These are phyloP conservation scores for Talaromyces sp. DNA, from an alignment of 2,329 filamentous ascomycete species.

Conservation along the genomic window DNA sequence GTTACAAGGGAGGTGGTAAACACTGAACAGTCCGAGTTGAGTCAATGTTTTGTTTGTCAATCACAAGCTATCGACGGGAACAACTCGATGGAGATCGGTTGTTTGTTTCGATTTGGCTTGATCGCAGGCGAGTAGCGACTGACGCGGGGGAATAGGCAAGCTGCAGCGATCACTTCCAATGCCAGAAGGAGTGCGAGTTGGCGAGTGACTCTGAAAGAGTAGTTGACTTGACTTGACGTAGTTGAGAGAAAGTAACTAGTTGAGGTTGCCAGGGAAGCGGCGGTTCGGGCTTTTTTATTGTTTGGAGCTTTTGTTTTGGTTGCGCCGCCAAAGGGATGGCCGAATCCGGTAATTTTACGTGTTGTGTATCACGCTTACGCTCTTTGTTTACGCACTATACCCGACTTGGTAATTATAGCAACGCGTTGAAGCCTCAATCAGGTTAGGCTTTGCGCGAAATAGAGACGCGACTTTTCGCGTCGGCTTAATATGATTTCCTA, in stretches of 20 bases:
- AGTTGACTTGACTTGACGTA: not conserved
- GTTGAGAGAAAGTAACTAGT: not conserved
- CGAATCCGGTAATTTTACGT: not conserved
- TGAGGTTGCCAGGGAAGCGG: constrained; percentile 13
- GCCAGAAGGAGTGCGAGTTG: not conserved
- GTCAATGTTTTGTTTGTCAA: not conserved
- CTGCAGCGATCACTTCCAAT: not conserved
- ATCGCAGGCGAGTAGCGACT: not conserved
- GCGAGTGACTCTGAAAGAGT: not conserved
- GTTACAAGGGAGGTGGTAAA: not conserved
- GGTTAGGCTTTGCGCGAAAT: not conserved
- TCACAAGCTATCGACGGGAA: too few species aligned
- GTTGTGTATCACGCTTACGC: constrained; percentile 1
- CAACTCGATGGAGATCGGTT: too few species aligned
- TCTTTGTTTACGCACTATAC: not conserved
- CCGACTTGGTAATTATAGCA: not conserved
- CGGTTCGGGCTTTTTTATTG: not conserved
- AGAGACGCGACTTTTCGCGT: constrained; percentile 4
- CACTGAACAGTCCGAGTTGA: not conserved
- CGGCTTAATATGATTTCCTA: not conserved
- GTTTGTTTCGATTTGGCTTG: not conserved
- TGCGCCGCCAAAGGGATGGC: not conserved
- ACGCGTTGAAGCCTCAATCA: not conserved
- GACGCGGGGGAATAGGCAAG: not conserved
- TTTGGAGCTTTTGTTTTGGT: constrained; percentile 4